Percentiles rank a stretch among this genome's conserved stretches.
Evolutionary conservation across 2,329 filamentous ascomycete genomes (phyloP).

Genomic region (Penicillium sp.): DNA sequence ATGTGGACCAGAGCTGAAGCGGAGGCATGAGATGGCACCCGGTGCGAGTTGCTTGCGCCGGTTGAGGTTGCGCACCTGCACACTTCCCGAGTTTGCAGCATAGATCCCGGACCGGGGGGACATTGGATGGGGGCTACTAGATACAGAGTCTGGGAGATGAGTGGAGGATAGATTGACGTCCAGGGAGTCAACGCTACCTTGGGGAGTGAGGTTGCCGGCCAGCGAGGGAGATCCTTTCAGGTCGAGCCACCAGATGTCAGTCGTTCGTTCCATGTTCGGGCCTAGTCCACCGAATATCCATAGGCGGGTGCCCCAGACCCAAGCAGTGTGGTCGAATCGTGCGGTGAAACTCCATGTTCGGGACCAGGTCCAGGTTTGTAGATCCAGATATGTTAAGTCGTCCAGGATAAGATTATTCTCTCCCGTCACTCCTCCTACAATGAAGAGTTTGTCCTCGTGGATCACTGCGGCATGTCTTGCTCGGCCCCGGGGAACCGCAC

Average conservation of each 20-base stretch:
- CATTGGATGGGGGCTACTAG: constrained; percentile 36
- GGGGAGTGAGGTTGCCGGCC: constrained; percentile 64
- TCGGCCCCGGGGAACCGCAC: constrained; percentile 82
- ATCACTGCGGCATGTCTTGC: constrained; percentile 92
- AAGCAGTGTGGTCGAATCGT: constrained; percentile 91
- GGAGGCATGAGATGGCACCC: constrained; percentile 84
- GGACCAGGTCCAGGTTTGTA: constrained; percentile 98
- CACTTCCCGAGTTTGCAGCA: constrained; percentile 69
- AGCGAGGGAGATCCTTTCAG: constrained; percentile 88
- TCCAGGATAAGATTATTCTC: constrained; percentile 90
- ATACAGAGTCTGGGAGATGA: constrained; percentile 40
- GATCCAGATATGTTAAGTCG: constrained; percentile 93
- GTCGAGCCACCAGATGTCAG: constrained; percentile 97
- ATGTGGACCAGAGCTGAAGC: constrained; percentile 83
- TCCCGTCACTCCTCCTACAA: constrained; percentile 92
- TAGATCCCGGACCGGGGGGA: constrained; percentile 56
- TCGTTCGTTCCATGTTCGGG: constrained; percentile 94
- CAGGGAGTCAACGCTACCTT: constrained; percentile 52
- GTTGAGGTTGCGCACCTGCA: constrained; percentile 57
- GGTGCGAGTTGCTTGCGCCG: constrained; percentile 65
- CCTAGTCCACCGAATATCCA: constrained; percentile 97
- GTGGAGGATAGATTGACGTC: constrained; percentile 34
- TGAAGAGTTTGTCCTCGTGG: constrained; percentile 94
- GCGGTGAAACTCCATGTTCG: constrained; percentile 93
- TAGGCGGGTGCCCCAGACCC: constrained; percentile 87